These are phyloP conservation scores for Epichloe typhina DNA, from an alignment of 2,329 filamentous ascomycete genomes.

Conservation along the genomic window DNA sequence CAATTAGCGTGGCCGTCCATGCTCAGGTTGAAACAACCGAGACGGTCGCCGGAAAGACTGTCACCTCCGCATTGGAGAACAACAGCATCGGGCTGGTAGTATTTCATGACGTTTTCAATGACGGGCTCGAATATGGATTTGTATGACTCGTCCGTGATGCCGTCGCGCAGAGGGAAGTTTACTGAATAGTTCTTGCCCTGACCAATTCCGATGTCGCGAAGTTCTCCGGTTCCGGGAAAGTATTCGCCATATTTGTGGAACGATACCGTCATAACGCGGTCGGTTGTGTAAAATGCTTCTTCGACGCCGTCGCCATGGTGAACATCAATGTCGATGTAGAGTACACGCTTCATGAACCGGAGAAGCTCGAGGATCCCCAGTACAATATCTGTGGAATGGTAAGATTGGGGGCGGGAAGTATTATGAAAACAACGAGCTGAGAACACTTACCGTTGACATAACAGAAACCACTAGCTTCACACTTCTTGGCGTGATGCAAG, in stretches of 20 bases:
- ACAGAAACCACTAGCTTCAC: conserved; percentile 92
- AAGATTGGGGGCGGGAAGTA: conserved; percentile 3
- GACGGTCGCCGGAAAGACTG: conserved; percentile 81
- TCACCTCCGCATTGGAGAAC: conserved; percentile 95
- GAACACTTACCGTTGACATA: conserved; percentile 74
- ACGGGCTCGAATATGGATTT: conserved; percentile 85
- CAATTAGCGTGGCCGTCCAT: conserved; percentile 94
- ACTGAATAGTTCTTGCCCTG: conserved; percentile 80
- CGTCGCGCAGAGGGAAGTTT: conserved; percentile 84
- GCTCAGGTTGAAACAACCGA: conserved; percentile 95
- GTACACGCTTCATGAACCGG: conserved; percentile 81
- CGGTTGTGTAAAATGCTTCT: conserved; percentile 84
- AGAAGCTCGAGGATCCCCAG: conserved; percentile 88
- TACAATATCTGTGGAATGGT: conserved; percentile 62
- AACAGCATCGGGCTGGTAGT: conserved; percentile 80
- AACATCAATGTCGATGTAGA: conserved; percentile 94
- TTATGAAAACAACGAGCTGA: background rate
- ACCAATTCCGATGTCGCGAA: conserved; percentile 76
- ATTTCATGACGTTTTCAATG: conserved; percentile 73
- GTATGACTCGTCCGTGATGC: conserved; percentile 83
- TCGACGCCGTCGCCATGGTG: conserved; percentile 91
- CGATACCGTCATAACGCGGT: conserved; percentile 83
- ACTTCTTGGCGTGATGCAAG: conserved; percentile 94
- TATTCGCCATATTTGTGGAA: conserved; percentile 97
- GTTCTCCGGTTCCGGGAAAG: conserved; percentile 83